Evolutionary conservation across 257 asterid genomes (phyloP), one percentile per base, ranked within the genome.

Genomic region (Solanum chilense): DNA sequence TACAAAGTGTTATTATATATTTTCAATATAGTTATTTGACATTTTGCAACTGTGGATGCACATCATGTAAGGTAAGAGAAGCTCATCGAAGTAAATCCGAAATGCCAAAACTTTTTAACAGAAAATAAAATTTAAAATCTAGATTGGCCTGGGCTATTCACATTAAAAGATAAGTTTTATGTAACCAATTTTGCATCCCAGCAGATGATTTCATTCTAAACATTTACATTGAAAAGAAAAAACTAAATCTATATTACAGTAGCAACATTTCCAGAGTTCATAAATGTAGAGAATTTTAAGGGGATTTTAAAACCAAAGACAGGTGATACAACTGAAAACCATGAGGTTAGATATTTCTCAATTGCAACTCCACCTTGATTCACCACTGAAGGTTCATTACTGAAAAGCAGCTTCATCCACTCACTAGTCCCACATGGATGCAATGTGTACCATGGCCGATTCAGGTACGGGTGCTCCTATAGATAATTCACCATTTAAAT

Each of bases 381-480:
- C 80, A 58, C 78, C 62, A 45, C 80, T 47, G 85, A 91, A 41
- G 82, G 83, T 70, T 93, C 95, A 83, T 88, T 85, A 49, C 82
- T 87, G 82, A 88, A 88, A 75, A 94, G 95, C 62, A 94, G 92
- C 96, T 91, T 94, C 98, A 95, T 95, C 98, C 98, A 94, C 70
- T 94, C 99, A 66, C 96, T 90, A 3, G 98, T 95, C 71, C 97
- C 98, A 86, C 98, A 97, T 45, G 99, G 98, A 90, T 97, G 98
- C 89, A 96, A 90, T 16, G 91, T 94, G 86, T 88, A 92, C 98
- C 98, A 95, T 29, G 99, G 98, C 31, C 96, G 93, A 37, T 93
- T 92, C 93, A 95, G 88, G 84, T 86, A 89, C 1, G 98, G 98
- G 85, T 95, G 99, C 90, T 96, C 96, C 99, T 95, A 82, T 89